phyloP scores from a whole-genome alignment of 73 alveolate species.

The Tetrahymena elliotti region DNA sequence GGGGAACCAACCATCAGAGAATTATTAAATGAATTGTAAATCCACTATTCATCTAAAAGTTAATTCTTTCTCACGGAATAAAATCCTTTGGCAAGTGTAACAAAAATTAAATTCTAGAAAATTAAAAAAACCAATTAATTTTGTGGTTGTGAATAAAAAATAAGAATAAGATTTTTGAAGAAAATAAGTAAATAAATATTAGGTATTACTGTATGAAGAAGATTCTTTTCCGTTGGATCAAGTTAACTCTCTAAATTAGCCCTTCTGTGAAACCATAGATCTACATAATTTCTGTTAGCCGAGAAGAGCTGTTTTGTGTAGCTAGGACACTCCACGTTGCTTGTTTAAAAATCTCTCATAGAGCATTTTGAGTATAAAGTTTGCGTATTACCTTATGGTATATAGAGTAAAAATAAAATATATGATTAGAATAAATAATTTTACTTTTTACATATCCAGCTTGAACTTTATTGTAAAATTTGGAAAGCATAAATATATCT shows the following conservation, averaged over 20 bases:
- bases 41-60: background rate
- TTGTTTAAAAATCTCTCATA: background rate
- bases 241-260: background rate
- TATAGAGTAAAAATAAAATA: background rate
- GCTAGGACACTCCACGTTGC: background rate
- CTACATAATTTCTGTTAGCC: background rate
- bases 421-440: background rate
- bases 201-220: background rate
- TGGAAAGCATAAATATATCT: background rate
- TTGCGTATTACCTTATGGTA: background rate
- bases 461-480: background rate
- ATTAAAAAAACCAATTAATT: background rate
- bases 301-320: background rate
- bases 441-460: background rate
- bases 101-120: background rate
- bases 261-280: background rate
- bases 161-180: background rate
- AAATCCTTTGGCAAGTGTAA: background rate
- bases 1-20: background rate
- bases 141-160: background rate
- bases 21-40: background rate
- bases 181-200: background rate
- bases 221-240: background rate
- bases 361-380: background rate
- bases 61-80: background rate